Conservation (phyloP, 139 green algal species). For the Ettlia oleoabundans region DNA sequence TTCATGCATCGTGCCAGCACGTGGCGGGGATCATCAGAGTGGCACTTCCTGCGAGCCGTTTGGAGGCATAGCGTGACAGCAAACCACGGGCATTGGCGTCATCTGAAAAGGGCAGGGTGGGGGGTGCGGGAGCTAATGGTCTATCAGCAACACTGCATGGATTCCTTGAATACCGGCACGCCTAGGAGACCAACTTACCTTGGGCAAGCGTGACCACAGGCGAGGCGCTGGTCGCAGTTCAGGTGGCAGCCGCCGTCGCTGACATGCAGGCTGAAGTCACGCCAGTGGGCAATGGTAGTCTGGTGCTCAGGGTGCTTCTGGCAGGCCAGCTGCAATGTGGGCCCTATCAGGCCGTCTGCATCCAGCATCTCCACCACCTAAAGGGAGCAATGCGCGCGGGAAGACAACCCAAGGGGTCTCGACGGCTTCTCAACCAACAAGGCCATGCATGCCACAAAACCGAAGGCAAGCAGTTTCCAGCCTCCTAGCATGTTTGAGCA, state of each 20-base stretch:
- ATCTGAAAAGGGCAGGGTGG: too few species aligned
- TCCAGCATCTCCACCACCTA: conserved; percentile 52
- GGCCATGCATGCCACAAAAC: too few species aligned
- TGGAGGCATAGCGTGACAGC: neutral
- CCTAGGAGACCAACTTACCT: too few species aligned
- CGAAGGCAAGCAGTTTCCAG: neutral
- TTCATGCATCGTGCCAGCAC: too few species aligned
- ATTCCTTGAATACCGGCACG: too few species aligned
- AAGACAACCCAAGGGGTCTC: neutral
- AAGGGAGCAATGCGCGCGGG: neutral
- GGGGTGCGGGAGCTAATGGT: neutral
- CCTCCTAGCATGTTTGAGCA: neutral
- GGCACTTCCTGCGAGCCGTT: conserved; percentile 10
- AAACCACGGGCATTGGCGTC: neutral
- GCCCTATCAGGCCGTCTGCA: conserved; percentile 5
- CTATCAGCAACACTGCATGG: too few species aligned
- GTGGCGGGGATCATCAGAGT: conserved; percentile 44
- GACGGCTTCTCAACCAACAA: too few species aligned
- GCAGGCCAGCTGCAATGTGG: conserved; percentile 59
- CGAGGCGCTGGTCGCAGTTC: conserved; percentile 52
- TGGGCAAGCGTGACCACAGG: conserved; percentile 66
- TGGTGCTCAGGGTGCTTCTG: conserved; percentile 45
- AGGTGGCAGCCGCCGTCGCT: conserved; percentile 64
- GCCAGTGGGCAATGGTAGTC: conserved; percentile 36
- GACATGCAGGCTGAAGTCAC: conserved; percentile 43